Evolutionary conservation across 2,329 filamentous ascomycete species (phyloP).

Genomic region (Claviceps capensis): DNA sequence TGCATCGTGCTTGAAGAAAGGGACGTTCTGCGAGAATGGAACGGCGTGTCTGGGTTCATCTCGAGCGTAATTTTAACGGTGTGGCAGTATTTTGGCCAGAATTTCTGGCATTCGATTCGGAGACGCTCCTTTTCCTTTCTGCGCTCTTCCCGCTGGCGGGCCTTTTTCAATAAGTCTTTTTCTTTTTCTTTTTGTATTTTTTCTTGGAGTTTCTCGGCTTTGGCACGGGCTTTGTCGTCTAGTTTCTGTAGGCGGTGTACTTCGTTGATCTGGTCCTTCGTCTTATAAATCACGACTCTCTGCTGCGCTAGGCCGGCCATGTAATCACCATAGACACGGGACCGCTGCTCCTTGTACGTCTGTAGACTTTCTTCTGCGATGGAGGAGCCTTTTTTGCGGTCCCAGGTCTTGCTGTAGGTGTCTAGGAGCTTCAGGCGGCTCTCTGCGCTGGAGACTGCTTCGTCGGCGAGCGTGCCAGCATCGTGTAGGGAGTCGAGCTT

Average conservation of each 20-base stretch:
- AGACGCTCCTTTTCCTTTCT: slow-evolving; percentile 30
- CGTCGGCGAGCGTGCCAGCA: slow-evolving; percentile 6
- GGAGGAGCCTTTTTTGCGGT: slow-evolving; percentile 19
- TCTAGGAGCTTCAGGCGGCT: slow-evolving; percentile 26
- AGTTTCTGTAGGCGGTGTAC: slow-evolving; percentile 16
- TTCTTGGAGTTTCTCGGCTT: slow-evolving; percentile 17
- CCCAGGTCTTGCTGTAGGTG: slow-evolving; percentile 22
- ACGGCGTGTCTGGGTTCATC: slow-evolving; percentile 24
- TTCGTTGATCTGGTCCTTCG: slow-evolving; percentile 20
- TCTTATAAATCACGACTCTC: slow-evolving; percentile 19
- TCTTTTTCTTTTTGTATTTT: slow-evolving; percentile 23
- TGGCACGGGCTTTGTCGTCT: slow-evolving; percentile 13
- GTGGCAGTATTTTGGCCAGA: slow-evolving; percentile 36
- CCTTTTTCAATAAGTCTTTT: slow-evolving; percentile 21
- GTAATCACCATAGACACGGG: slow-evolving; percentile 27
- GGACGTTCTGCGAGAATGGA: slow-evolving; percentile 35
- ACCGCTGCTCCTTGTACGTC: slow-evolving; percentile 29
- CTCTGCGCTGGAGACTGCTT: background rate
- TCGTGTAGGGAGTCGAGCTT: slow-evolving; percentile 16
- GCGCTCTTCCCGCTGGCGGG: slow-evolving; percentile 22
- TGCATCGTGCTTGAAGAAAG: slow-evolving; percentile 35
- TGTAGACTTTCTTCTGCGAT: slow-evolving; percentile 25
- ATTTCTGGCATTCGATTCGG: slow-evolving; percentile 27
- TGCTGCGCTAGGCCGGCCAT: slow-evolving; percentile 17
- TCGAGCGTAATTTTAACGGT: slow-evolving; percentile 35